These are phyloP conservation scores for Chaetomiaceae sp. DNA, from an alignment of 2,329 filamentous ascomycete genomes.

Conservation along the genomic window DNA sequence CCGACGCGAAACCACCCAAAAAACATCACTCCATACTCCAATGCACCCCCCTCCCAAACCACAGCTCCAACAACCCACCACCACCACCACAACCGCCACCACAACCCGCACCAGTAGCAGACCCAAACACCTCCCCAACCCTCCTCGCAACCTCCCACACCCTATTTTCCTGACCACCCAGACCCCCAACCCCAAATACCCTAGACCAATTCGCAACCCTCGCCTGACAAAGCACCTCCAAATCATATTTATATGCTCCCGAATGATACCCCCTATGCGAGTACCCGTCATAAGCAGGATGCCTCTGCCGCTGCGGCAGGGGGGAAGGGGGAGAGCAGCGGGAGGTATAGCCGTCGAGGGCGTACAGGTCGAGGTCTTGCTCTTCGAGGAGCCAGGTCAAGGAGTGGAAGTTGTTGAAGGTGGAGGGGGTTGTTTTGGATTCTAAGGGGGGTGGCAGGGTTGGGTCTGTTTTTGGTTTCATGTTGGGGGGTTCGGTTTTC, in stretches of 20 bases:
- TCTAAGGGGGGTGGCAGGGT: background rate
- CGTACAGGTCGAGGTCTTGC: slow-evolving; percentile 4
- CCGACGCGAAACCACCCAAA: background rate
- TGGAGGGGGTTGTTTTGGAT: background rate
- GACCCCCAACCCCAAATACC: too few relatives aligned
- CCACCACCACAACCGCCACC: slow-evolving; percentile 1
- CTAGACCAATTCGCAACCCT: slow-evolving; percentile 1
- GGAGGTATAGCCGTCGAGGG: background rate
- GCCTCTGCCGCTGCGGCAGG: background rate
- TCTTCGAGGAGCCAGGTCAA: slow-evolving; percentile 12
- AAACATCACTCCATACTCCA: background rate
- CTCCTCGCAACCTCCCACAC: background rate
- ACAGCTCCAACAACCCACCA: too few relatives aligned
- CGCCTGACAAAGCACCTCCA: slow-evolving; percentile 1
- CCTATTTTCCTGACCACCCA: background rate
- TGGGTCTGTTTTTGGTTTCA: background rate
- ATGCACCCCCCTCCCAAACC: too few relatives aligned
- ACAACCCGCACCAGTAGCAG: too few relatives aligned
- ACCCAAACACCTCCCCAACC: background rate
- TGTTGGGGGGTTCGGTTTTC: background rate
- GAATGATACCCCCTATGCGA: background rate
- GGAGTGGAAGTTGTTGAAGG: background rate
- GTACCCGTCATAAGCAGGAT: background rate
- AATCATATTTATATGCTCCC: background rate
- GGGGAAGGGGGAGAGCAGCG: background rate